Percentiles rank a stretch among this genome's conserved stretches.
Evolutionary conservation across 306 rosid species (phyloP).

Genomic region (Gastrolobium villosum): DNA sequence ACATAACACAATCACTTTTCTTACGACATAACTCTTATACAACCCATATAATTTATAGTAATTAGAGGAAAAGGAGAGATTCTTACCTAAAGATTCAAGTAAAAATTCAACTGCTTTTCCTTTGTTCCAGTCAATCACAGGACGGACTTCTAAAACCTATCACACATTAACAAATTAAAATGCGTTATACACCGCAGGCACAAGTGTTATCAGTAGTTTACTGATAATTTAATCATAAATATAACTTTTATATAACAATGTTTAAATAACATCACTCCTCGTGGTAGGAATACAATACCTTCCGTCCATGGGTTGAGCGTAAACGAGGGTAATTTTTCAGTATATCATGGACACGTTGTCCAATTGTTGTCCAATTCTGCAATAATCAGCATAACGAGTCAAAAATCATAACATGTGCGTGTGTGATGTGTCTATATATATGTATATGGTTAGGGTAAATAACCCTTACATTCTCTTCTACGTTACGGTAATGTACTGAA

Average conservation of each 20-base stretch:
- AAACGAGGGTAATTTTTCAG: slow-evolving; percentile 82
- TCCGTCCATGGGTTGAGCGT: slow-evolving; percentile 91
- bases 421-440: too few relatives aligned
- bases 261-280: background rate
- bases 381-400: slow-evolving; percentile 5
- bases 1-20: too few relatives aligned
- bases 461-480: slow-evolving; percentile 76
- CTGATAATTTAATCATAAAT: background rate
- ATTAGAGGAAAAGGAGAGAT: background rate
- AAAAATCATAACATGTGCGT: background rate
- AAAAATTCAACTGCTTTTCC: slow-evolving; percentile 97
- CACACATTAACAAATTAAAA: background rate
- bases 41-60: too few relatives aligned
- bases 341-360: slow-evolving; percentile 85
- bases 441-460: background rate
- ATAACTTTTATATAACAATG: background rate
- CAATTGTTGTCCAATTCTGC: slow-evolving; percentile 88
- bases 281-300: slow-evolving; percentile 52
- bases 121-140: slow-evolving; percentile 93
- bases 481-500: slow-evolving; percentile 97
- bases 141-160: slow-evolving; percentile 98
- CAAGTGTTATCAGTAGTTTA: background rate
- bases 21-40: too few relatives aligned
- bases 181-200: background rate
- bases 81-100: slow-evolving; percentile 84